Base-by-base conservation (phyloP, 768 basidiomycete genomes). In the Lyophyllum shimeji region DNA sequence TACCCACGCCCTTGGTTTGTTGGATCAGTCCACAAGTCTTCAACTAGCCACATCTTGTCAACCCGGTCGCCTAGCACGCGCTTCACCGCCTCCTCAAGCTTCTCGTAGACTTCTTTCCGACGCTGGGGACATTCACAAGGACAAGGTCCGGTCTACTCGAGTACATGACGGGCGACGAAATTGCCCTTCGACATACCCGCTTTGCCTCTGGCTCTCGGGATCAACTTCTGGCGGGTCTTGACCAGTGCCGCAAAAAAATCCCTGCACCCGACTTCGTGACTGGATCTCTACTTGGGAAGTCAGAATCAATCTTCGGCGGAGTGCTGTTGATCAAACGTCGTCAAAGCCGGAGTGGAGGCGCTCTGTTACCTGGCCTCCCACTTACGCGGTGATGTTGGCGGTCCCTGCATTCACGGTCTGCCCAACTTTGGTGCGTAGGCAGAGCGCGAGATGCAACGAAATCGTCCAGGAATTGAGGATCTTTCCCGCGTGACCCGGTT, bases 31-130 rank as follows among this genome's bases (percentile, higher is more conserved):
- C 64, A 66, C 21, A 75, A 44, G 9, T 66, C 46, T n/a, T 67
- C 60, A 9, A 74, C 47, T 25, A 66, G 68, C 31, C 68, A 63
- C 72, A 73, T 74, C n/a, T 66, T 53, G 24, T 69, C 61, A 1
- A 63, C 53, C 7, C 67, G 62, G 37, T 60, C 60, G 9, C 68
- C 67, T n/a, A 71, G 42, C 12, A 56, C 42, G 9, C 65, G 57
- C 31, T 61, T 58, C 8, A 65, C 59, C 11, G 67, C 61, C 21
- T 65, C 58, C 2, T 57, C 46, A 17, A 69, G 53, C 47, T 69
- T 70, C 24, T 60, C 24, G 25, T 62, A 48, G 12, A 61, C 52
- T 46, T 66, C 64, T 7, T 58, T 48, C 9, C 56, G 45, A n/a
- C 67, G 64, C 68, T 69, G 53, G 7, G 21, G 20, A 39, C 7